Evolutionary conservation across 23 red algal species (phyloP).

Genomic region (Gracilaria caudata): DNA sequence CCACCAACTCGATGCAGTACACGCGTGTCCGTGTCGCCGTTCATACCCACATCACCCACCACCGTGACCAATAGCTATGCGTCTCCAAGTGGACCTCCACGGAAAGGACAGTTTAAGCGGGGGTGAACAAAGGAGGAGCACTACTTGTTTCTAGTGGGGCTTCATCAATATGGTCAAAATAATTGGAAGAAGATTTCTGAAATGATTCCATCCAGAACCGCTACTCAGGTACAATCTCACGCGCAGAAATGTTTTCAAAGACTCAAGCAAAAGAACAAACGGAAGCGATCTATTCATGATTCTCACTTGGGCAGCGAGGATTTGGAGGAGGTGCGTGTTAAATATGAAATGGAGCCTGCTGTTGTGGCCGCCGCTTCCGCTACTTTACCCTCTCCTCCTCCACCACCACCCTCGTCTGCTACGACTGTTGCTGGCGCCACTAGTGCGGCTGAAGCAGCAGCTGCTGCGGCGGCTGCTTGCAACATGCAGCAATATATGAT

Average conservation of each 20-base stretch:
- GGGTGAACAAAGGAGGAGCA: constrained; percentile 83
- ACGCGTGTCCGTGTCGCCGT: background rate
- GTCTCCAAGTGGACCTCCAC: constrained; percentile 10
- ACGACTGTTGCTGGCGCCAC: too few species aligned
- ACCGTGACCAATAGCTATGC: background rate
- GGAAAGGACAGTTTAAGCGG: constrained; percentile 63
- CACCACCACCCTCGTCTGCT: too few species aligned
- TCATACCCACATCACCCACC: background rate
- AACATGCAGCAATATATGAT: background rate
- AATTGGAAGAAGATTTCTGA: constrained; percentile 75
- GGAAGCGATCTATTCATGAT: constrained; percentile 79
- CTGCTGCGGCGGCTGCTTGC: too few species aligned
- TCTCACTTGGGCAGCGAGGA: constrained; percentile 56
- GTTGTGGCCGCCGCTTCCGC: background rate
- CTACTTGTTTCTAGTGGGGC: constrained; percentile 72
- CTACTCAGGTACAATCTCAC: constrained; percentile 80
- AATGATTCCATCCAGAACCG: constrained; percentile 46
- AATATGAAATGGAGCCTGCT: background rate
- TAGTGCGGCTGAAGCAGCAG: too few species aligned
- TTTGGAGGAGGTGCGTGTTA: constrained; percentile 31
- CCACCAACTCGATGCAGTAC: background rate
- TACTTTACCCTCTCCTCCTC: too few species aligned
- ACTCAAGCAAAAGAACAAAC: constrained; percentile 59
- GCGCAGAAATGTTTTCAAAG: constrained; percentile 75
- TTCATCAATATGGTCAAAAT: constrained; percentile 47